Evolutionary conservation across 2,329 filamentous ascomycete genomes (phyloP).

Genomic region (Calonectria fujianensis): DNA sequence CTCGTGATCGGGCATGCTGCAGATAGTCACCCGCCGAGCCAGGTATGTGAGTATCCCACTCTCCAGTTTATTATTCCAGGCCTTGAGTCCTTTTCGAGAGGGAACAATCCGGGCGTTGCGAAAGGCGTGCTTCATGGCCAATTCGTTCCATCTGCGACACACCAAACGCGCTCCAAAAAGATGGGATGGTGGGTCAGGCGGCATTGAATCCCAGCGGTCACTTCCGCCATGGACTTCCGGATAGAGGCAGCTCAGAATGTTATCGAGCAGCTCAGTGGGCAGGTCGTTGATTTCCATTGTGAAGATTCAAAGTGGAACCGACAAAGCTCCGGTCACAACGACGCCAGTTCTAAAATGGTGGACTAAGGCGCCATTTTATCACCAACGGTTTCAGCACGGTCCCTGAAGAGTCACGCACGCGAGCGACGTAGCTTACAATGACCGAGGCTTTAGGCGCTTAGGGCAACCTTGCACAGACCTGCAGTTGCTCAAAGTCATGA

Average conservation of each 20-base stretch:
- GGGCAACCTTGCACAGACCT: neutral
- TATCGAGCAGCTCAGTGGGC: neutral
- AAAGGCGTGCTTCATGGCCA: constrained; percentile 23
- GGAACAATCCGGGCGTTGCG: neutral
- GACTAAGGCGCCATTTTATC: neutral
- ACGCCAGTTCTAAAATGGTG: neutral
- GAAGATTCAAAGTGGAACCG: neutral
- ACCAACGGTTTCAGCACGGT: neutral
- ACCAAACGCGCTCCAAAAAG: constrained; percentile 26
- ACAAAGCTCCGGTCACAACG: neutral
- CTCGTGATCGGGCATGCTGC: constrained; percentile 1
- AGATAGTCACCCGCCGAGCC: constrained; percentile 33
- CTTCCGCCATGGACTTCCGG: neutral
- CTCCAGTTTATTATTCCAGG: constrained; percentile 20
- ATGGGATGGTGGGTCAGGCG: neutral
- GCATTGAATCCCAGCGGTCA: neutral
- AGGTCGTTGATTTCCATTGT: neutral
- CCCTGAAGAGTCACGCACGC: neutral
- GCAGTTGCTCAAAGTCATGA: neutral
- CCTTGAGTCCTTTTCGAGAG: accelerated
- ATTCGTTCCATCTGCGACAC: constrained; percentile 37
- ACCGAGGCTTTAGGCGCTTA: neutral
- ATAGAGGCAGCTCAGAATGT: constrained; percentile 4
- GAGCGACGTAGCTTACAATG: neutral
- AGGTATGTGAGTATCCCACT: neutral